A percentile compares a stretch with the other conserved stretches of the same genome.
These are phyloP conservation scores for Haematococcus lacustris DNA, from an alignment of 139 green algal species.

Conservation along the genomic window DNA sequence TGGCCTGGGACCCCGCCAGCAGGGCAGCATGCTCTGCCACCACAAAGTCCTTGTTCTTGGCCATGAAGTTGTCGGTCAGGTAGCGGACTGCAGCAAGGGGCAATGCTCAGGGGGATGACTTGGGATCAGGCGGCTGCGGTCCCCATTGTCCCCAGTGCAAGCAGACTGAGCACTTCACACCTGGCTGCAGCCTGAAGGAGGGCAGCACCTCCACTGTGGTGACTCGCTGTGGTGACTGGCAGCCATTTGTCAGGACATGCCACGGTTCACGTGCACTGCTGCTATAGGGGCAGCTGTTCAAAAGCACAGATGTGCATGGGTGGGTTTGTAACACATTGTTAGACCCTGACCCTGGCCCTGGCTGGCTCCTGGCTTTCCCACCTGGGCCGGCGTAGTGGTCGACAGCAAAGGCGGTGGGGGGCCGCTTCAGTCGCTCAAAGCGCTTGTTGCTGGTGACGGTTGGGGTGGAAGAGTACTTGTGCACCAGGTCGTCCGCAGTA, in stretches of 20 bases:
- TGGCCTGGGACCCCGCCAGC: conserved; percentile 45
- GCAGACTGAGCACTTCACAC: no score
- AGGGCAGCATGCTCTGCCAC: conserved; percentile 89
- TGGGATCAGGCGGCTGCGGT: no score
- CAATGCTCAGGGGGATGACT: neutral
- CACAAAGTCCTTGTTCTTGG: conserved; percentile 79
- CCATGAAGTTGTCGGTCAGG: conserved; percentile 20
- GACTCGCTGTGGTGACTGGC: no score
- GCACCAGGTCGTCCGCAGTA: conserved; percentile 26
- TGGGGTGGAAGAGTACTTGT: conserved; percentile 69
- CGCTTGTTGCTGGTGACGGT: conserved; percentile 40
- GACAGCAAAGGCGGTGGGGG: conserved; percentile 79
- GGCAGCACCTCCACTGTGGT: no score
- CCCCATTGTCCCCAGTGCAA: no score
- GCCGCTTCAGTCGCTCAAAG: conserved; percentile 79
- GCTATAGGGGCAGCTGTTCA: no score
- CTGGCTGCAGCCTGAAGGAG: neutral
- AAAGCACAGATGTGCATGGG: no score
- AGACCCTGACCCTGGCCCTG: no score
- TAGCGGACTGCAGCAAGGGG: conserved; percentile 1
- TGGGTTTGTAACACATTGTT: neutral
- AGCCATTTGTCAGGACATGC: no score
- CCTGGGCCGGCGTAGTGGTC: conserved; percentile 81
- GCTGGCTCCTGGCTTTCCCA: no score
- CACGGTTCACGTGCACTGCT: no score